phyloP scores from a whole-genome alignment of 176 grass and related monocot genomes.

The Lolium rigidum region DNA sequence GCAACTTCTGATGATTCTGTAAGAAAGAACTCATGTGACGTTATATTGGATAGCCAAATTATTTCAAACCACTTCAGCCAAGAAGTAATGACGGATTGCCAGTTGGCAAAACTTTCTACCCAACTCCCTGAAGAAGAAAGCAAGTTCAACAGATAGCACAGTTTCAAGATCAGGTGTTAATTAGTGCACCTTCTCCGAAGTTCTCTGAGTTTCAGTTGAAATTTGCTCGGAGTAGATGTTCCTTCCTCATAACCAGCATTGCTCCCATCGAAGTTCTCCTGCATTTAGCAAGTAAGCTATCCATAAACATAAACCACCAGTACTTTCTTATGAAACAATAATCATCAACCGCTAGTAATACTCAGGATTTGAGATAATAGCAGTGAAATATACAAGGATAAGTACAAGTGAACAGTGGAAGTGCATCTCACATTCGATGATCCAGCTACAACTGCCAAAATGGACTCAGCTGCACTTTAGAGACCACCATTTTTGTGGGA shows the following conservation, averaged over 20 bases:
- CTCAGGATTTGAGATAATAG: not conserved
- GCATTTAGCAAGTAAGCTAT: constrained; percentile 31
- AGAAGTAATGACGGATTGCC: not conserved
- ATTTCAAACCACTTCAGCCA: not conserved
- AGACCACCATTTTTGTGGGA: not conserved
- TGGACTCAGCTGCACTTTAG: not conserved
- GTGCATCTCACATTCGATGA: not conserved
- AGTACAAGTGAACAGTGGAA: not conserved
- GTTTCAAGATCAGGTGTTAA: constrained; percentile 9
- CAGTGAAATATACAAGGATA: not conserved
- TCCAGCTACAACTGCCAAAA: not conserved
- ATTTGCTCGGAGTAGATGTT: constrained; percentile 65
- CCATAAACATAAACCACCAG: not conserved
- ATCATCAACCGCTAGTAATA: not conserved
- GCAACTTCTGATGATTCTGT: not conserved
- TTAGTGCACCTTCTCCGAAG: constrained; percentile 62
- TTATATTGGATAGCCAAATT: not conserved
- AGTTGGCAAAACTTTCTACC: not conserved
- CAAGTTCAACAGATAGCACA: not conserved
- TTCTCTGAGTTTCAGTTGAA: constrained; percentile 79
- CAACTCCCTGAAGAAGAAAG: not conserved
- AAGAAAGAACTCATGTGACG: not conserved
- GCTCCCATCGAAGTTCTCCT: constrained; percentile 62
- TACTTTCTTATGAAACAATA: not conserved
- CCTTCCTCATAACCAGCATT: constrained; percentile 54